phyloP scores from a whole-genome alignment of 371 early-diverging fungal genomes.

The Rhizopus sp. region DNA sequence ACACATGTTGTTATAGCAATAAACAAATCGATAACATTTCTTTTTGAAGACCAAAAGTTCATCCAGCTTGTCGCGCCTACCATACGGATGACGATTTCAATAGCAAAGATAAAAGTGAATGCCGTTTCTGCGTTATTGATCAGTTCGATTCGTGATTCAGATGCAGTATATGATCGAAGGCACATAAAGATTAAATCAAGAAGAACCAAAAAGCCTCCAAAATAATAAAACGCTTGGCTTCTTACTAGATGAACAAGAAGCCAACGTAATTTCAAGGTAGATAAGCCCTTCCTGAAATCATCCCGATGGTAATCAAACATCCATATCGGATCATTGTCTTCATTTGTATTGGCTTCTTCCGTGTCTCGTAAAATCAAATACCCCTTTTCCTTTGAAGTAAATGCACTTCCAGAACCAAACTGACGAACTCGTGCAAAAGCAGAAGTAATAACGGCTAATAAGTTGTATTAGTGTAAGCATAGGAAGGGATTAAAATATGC shows the following conservation, averaged over 20 bases:
- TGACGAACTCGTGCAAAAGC: slow-evolving; percentile 60
- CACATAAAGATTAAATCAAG: slow-evolving; percentile 55
- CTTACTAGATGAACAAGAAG: slow-evolving; percentile 44
- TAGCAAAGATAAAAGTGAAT: slow-evolving; percentile 52
- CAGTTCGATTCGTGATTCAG: slow-evolving; percentile 32
- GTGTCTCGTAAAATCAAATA: slow-evolving; percentile 31
- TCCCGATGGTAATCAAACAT: slow-evolving; percentile 49
- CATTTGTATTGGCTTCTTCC: slow-evolving; percentile 16
- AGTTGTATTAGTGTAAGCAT: too few species aligned
- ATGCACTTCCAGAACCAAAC: slow-evolving; percentile 53
- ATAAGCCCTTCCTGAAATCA: slow-evolving; percentile 35
- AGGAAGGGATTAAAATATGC: not conserved
- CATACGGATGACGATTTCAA: slow-evolving; percentile 55
- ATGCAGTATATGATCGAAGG: slow-evolving; percentile 48
- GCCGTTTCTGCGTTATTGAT: slow-evolving; percentile 52
- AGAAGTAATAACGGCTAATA: slow-evolving; percentile 60
- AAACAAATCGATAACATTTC: slow-evolving; percentile 52
- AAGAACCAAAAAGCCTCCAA: slow-evolving; percentile 54
- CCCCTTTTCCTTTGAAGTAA: slow-evolving; percentile 48
- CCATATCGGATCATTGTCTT: slow-evolving; percentile 41
- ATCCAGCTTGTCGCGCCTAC: slow-evolving; percentile 50
- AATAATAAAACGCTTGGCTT: slow-evolving; percentile 45
- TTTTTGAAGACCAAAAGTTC: slow-evolving; percentile 50
- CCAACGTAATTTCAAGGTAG: slow-evolving; percentile 30
- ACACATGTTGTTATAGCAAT: slow-evolving; percentile 55